These are phyloP conservation scores for Larix sibirica DNA, from an alignment of 83 land plant species.

Conservation along the genomic window DNA sequence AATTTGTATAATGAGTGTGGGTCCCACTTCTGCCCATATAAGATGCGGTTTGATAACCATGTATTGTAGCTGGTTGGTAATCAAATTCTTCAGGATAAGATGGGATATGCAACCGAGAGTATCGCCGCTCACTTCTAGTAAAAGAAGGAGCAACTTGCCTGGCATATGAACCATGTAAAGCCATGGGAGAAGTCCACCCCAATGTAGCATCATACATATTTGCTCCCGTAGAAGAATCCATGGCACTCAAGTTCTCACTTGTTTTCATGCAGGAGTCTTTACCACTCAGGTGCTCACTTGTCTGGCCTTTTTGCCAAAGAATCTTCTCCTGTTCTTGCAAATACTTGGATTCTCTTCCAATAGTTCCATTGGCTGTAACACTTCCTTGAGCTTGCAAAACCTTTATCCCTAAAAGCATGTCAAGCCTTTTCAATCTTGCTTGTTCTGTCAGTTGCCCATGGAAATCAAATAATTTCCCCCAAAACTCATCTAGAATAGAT, in stretches of 20 bases:
- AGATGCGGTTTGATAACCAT: constrained; percentile 75
- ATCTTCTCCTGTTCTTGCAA: constrained; percentile 7
- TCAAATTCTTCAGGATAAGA: constrained; percentile 43
- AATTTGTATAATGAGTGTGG: constrained; percentile 25
- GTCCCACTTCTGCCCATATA: constrained; percentile 48
- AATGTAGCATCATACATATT: constrained; percentile 10
- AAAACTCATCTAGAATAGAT: constrained; percentile 87
- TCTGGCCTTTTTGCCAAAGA: not conserved
- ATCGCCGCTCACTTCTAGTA: constrained; percentile 54
- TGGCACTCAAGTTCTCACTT: constrained; percentile 1
- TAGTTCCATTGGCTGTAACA: not conserved
- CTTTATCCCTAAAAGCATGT: constrained; percentile 46
- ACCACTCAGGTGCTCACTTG: not conserved
- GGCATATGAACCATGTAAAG: constrained; percentile 32
- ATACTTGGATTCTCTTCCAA: constrained; percentile 5
- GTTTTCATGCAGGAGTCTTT: constrained; percentile 1
- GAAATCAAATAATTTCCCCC: constrained; percentile 89
- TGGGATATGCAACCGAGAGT: constrained; percentile 68
- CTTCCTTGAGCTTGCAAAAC: not conserved
- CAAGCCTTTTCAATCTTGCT: constrained; percentile 45
- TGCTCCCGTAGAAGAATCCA: not conserved
- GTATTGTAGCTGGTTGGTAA: constrained; percentile 86
- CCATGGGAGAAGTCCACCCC: constrained; percentile 37
- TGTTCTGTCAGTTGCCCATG: constrained; percentile 80
- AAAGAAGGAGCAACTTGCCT: constrained; percentile 24